These are phyloP conservation scores for Lignosus rhinocerotis DNA, from an alignment of 1,284 basidiomycete species.

Conservation along the genomic window DNA sequence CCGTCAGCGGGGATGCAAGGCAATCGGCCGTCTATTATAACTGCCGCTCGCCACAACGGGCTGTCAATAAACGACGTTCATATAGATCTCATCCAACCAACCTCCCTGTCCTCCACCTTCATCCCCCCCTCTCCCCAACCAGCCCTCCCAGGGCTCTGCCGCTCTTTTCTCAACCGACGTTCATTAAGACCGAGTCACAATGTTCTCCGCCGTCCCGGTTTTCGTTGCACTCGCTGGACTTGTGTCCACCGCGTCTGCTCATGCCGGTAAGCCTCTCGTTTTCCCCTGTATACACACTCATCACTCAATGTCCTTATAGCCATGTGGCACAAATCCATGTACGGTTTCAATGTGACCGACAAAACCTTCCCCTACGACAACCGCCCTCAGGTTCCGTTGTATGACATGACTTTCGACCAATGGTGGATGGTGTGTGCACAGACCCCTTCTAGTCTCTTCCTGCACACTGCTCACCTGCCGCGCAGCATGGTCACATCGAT, in stretches of 20 bases:
- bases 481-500: constrained; percentile 52
- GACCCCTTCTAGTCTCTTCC: not conserved
- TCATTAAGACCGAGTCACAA: constrained; percentile 18
- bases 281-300: not conserved
- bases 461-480: not conserved
- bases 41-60: not conserved
- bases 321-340: constrained; percentile 38
- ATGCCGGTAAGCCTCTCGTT: constrained; percentile 18
- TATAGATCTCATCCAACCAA: not conserved
- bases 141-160: constrained; percentile 25
- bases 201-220: constrained; percentile 26
- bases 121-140: not conserved
- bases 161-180: constrained; percentile 24
- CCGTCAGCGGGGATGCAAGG: not conserved
- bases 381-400: constrained; percentile 55
- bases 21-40: not conserved
- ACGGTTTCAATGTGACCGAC: constrained; percentile 59
- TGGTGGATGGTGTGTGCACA: constrained; percentile 64
- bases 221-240: constrained; percentile 27
- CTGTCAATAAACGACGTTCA: not conserved
- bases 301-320: constrained; percentile 20
- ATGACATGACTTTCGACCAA: constrained; percentile 51
- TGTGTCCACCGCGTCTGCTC: constrained; percentile 28
- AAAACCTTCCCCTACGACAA: constrained; percentile 55
- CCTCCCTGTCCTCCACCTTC: constrained; percentile 3